A percentile compares a stretch with the other conserved stretches of the same genome.
Evolutionary conservation across 1,139 yeast species (phyloP).

Genomic region (Pichia sp.): DNA sequence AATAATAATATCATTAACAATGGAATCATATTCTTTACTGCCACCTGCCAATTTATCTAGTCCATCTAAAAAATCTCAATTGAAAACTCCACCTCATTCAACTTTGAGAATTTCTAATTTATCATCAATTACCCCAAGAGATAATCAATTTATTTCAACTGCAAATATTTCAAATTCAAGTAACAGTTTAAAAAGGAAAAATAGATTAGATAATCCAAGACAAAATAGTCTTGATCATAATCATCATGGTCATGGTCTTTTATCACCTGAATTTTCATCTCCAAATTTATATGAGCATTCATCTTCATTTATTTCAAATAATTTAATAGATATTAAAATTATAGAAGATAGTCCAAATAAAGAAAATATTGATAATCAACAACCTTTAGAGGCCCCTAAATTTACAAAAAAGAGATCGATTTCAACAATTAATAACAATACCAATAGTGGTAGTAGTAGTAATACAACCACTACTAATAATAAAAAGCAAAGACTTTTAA

Average conservation of each 20-base stretch:
- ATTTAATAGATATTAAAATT: conserved; percentile 8
- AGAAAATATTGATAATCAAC: conserved; percentile 1
- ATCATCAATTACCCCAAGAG: not conserved
- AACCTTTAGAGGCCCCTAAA: conserved; percentile 9
- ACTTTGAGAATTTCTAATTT: conserved; percentile 15
- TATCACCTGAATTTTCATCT: conserved; percentile 32
- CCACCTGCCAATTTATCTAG: conserved; percentile 16
- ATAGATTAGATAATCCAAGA: no score
- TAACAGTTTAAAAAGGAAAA: not conserved
- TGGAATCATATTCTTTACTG: conserved; percentile 3
- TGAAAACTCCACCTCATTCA: conserved; percentile 29
- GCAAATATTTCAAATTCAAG: not conserved
- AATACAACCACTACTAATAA: conserved; percentile 7
- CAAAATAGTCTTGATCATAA: no score
- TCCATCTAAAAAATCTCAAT: conserved; percentile 21
- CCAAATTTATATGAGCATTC: conserved; percentile 21
- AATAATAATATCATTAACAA: not conserved
- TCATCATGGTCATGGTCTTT: no score
- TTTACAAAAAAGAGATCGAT: conserved; percentile 11
- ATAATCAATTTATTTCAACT: not conserved
- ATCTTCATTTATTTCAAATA: not conserved
- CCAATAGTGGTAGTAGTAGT: no score
- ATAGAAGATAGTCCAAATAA: conserved; percentile 10
- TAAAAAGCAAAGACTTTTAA: conserved; percentile 20
- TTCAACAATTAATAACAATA: conserved; percentile 11